Conservation (phyloP, 345 rosid genomes). For the Populus euphratica region DNA sequence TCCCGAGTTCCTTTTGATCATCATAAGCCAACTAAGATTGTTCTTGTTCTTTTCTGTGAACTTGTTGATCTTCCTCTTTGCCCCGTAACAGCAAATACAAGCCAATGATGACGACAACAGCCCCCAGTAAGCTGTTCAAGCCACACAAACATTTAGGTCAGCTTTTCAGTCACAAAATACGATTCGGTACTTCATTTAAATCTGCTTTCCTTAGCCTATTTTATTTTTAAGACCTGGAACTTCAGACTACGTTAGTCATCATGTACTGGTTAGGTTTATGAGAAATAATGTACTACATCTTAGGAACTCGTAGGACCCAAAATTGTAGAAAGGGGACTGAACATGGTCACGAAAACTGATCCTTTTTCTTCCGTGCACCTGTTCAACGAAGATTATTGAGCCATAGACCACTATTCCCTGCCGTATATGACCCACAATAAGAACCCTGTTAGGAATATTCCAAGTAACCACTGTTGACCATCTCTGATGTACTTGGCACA, state of each 20-base stretch:
- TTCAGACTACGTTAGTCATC: background rate
- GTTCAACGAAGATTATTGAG: constrained; percentile 33
- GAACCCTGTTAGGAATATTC: background rate
- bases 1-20: constrained; percentile 7
- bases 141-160: background rate
- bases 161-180: background rate
- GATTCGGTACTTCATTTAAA: background rate
- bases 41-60: constrained; percentile 15
- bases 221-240: background rate
- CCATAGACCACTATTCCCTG: constrained; percentile 65
- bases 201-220: background rate
- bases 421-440: background rate
- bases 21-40: constrained; percentile 7
- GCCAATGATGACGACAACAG: constrained; percentile 44
- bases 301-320: constrained; percentile 10
- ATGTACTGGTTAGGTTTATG: background rate
- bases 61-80: constrained; percentile 42
- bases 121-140: constrained; percentile 53
- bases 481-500: constrained; percentile 6
- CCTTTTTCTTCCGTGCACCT: constrained; percentile 63
- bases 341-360: constrained; percentile 62
- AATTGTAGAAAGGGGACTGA: constrained; percentile 54
- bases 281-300: background rate
- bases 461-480: background rate
- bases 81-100: constrained; percentile 68